Conservation (phyloP, 495 filamentous ascomycete genomes). For the Aspergillus nidulans region DNA sequence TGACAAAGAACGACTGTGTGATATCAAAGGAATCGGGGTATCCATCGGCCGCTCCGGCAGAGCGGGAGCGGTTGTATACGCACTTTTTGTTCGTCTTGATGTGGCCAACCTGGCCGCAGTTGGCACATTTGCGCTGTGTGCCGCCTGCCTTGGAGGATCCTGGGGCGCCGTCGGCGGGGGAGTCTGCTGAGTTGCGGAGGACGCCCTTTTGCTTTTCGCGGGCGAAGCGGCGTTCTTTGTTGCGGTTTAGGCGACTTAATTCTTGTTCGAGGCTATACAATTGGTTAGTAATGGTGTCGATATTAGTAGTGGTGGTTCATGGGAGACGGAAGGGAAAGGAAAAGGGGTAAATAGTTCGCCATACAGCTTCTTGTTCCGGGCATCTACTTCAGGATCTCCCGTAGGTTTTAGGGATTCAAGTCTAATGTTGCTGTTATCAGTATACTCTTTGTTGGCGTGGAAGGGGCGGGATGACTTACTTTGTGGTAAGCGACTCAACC, state of each 20-base stretch:
- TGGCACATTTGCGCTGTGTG: slow-evolving; percentile 93
- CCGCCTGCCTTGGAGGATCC: slow-evolving; percentile 50
- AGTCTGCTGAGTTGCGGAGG: slow-evolving; percentile 34
- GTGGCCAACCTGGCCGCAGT: slow-evolving; percentile 91
- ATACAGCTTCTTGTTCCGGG: slow-evolving; percentile 52
- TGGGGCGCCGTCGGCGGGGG: slow-evolving; percentile 37
- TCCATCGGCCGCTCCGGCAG: background rate
- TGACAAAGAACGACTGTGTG: slow-evolving; percentile 3
- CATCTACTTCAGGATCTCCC: slow-evolving; percentile 68
- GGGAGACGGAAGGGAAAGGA: background rate
- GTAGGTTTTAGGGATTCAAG: slow-evolving; percentile 63
- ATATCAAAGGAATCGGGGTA: slow-evolving; percentile 12
- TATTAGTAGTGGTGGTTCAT: background rate
- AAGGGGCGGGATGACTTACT: no score
- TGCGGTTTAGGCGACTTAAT: slow-evolving; percentile 74
- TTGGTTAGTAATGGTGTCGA: background rate
- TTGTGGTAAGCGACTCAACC: slow-evolving; percentile 60
- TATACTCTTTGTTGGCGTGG: background rate
- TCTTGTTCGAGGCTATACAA: slow-evolving; percentile 65
- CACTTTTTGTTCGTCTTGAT: slow-evolving; percentile 99
- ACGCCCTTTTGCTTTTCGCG: slow-evolving; percentile 84
- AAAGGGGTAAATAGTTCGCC: slow-evolving; percentile 10
- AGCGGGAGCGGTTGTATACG: slow-evolving; percentile 15
- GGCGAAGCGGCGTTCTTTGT: slow-evolving; percentile 84
- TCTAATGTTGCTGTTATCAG: slow-evolving; percentile 23